phyloP scores from a whole-genome alignment of 352 stramenopile genomes.

The Albugo laibachii region DNA sequence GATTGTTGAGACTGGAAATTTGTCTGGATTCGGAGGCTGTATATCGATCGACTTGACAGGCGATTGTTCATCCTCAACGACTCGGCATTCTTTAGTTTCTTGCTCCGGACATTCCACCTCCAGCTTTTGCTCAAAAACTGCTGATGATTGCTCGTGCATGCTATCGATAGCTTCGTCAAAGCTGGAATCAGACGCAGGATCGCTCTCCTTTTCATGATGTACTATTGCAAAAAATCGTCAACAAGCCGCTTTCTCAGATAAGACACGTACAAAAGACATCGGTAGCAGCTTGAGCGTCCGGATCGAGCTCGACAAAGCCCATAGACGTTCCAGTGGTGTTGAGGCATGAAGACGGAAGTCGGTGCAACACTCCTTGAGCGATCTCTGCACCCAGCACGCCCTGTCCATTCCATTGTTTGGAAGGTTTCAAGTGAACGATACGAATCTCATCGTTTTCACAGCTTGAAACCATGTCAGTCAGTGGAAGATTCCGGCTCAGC shows the following conservation, averaged over 20 bases:
- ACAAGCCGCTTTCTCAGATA: not conserved
- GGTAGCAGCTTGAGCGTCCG: constrained; percentile 45
- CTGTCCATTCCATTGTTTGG: constrained; percentile 74
- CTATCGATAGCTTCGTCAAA: too few relatives aligned
- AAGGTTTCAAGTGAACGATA: constrained; percentile 72
- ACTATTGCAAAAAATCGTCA: too few relatives aligned
- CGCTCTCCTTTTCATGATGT: too few relatives aligned
- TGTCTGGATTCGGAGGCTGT: too few relatives aligned
- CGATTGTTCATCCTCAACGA: too few relatives aligned
- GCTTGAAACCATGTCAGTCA: constrained; percentile 11
- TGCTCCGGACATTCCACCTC: too few relatives aligned
- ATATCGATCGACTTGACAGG: too few relatives aligned
- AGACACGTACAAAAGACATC: constrained; percentile 50
- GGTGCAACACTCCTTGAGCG: constrained; percentile 90
- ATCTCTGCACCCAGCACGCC: constrained; percentile 89
- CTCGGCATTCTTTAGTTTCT: too few relatives aligned
- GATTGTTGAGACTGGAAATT: too few relatives aligned
- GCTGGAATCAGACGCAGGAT: too few relatives aligned
- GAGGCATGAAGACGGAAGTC: constrained; percentile 62
- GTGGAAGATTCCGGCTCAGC: not conserved
- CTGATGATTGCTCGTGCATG: too few relatives aligned
- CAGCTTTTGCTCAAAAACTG: too few relatives aligned
- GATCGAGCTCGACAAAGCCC: constrained; percentile 57
- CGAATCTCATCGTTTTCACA: constrained; percentile 84
- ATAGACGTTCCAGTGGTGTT: constrained; percentile 39